Evolutionary conservation across 116 monocot genomes (phyloP), one percentile per base, ranked within the genome.

Genomic region (Dioscorea cayenensis): DNA sequence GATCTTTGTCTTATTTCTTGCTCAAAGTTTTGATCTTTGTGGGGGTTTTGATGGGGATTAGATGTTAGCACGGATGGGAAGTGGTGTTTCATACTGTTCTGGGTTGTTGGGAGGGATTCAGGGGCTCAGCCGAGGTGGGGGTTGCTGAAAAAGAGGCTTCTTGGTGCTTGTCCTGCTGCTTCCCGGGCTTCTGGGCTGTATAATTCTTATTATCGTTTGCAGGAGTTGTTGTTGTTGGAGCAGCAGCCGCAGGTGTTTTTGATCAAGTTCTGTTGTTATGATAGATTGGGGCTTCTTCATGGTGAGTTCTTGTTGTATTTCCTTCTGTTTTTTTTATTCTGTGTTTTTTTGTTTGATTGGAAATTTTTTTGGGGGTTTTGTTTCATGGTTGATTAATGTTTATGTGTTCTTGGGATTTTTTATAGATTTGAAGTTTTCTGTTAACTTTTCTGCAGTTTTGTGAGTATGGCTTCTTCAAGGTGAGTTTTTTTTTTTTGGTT

Each of bases 1-100:
- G 5, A 55, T 55, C 55, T 55, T 55, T 55, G 14, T 16, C 5
- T 11, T 5, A 2, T 55, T 55, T 55, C n/a, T 14, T n/a, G 55
- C 55, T 55, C 55, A 55, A 55, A 55, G 55, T 18, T 55, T 18
- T n/a, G 55, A 55, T 55, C n/a, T 55, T 55, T 55, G n/a, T 55
- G 19, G 2, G 43, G 55, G 13, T 55, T 55, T 55, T 12, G 16
- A n/a, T 55, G 19, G 55, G 18, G n/a, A 55, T 14, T 55, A 92
- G 95, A 95, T 72, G 68, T 87, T 80, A 87, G 79, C 66, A 95
- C 95, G 27, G 92, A 95, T 63, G 95, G 95, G 72, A 85, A 83
- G 78, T 92, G 95, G 95, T 95, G 95, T 63, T 95, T 85, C 75
- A 66, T 89, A 65, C 84, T 95, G 77, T 87, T 92, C 29, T 95